Percentiles rank a stretch among this genome's conserved stretches.
Evolutionary conservation across 768 basidiomycete species (phyloP).

Genomic region (Ephemerocybe angulata): DNA sequence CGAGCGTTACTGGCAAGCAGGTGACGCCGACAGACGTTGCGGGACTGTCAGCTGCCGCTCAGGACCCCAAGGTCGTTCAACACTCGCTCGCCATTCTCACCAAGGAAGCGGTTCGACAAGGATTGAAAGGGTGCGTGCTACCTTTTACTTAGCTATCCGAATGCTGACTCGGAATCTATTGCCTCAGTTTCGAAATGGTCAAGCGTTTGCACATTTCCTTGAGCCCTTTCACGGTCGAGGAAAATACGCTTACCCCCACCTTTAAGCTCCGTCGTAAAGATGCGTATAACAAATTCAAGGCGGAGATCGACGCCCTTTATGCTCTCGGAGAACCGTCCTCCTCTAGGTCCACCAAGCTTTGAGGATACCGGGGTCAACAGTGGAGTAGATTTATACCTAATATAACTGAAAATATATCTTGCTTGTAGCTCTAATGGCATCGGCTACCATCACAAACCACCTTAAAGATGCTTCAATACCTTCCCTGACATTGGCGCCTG

Average conservation of each 20-base stretch:
- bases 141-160: not conserved
- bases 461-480: too few species aligned
- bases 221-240: slow-evolving; percentile 72
- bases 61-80: slow-evolving; percentile 56
- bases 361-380: too few species aligned
- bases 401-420: too few species aligned
- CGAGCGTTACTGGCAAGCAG: slow-evolving; percentile 46
- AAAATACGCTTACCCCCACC: slow-evolving; percentile 85
- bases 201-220: slow-evolving; percentile 77
- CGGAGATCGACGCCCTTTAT: slow-evolving; percentile 72
- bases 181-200: slow-evolving; percentile 74
- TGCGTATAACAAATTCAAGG: slow-evolving; percentile 69
- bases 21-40: slow-evolving; percentile 48
- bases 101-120: slow-evolving; percentile 56
- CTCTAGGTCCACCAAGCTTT: slow-evolving; percentile 31
- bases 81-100: slow-evolving; percentile 54
- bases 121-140: slow-evolving; percentile 69
- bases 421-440: too few species aligned
- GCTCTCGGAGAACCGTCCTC: slow-evolving; percentile 53
- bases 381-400: too few species aligned
- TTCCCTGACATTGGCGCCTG: too few species aligned
- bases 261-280: slow-evolving; percentile 83
- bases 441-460: too few species aligned
- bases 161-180: not conserved
- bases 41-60: slow-evolving; percentile 49